Evolutionary conservation across 1,284 basidiomycete genomes (phyloP).

Genomic region (Cryptococcus sp.): DNA sequence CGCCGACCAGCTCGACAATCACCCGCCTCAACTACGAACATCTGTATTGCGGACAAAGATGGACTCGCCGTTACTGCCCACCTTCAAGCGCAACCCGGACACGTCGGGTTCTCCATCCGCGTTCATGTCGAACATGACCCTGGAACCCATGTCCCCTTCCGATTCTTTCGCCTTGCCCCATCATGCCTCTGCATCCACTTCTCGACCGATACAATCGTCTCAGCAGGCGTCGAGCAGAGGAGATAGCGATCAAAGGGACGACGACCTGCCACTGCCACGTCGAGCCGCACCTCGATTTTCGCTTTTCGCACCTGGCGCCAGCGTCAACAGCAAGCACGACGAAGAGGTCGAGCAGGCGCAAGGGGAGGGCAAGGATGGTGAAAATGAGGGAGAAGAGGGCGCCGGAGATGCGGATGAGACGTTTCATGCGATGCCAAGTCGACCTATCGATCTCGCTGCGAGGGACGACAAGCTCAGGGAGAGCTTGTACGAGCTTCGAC

Average conservation of each 20-base stretch:
- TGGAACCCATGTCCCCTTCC: constrained; percentile 5
- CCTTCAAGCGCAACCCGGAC: constrained; percentile 3
- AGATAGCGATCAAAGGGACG: background rate
- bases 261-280: background rate
- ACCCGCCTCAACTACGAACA: too few species aligned
- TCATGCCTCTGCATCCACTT: background rate
- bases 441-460: background rate
- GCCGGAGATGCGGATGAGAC: constrained; percentile 4
- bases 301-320: constrained; percentile 2
- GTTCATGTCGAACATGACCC: background rate
- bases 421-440: constrained; percentile 1
- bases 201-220: background rate
- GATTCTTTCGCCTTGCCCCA: constrained; percentile 1
- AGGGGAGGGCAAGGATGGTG: constrained; percentile 9
- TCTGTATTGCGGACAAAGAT: too few species aligned
- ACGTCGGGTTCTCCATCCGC: background rate
- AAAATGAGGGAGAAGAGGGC: constrained; percentile 6
- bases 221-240: background rate
- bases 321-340: background rate
- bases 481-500: constrained; percentile 38
- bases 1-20: background rate
- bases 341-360: constrained; percentile 4
- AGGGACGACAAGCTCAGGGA: constrained; percentile 34
- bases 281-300: constrained; percentile 4
- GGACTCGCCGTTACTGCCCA: constrained; percentile 8